These are phyloP conservation scores for Quercus lobata DNA, from an alignment of 331 rosid genomes.

Conservation along the genomic window DNA sequence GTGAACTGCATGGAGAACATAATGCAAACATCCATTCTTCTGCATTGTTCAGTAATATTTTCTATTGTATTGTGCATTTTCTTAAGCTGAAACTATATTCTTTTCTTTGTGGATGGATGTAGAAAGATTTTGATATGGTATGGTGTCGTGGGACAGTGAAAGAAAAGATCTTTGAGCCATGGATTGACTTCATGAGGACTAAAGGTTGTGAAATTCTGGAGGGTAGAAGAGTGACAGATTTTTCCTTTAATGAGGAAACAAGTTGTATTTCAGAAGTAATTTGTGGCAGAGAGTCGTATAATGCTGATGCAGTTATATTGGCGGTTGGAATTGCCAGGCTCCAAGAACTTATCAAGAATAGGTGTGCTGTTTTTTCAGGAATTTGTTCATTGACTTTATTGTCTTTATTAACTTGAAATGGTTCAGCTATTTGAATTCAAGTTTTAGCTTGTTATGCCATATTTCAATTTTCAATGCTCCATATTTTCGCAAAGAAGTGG, in stretches of 20 bases:
- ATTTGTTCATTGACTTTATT: not conserved
- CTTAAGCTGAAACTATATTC: not conserved
- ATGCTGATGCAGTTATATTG: slow-evolving; percentile 51
- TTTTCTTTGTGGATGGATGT: not conserved
- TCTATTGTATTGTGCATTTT: not conserved
- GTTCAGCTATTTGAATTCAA: not conserved
- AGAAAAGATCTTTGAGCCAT: slow-evolving; percentile 43
- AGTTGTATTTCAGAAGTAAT: slow-evolving; percentile 35
- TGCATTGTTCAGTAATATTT: not conserved
- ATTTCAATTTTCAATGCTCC: not conserved
- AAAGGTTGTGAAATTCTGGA: slow-evolving; percentile 48
- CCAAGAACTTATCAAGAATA: slow-evolving; percentile 40
- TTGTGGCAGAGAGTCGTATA: slow-evolving; percentile 23
- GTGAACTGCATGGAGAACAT: not conserved
- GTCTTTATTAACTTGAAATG: not conserved
- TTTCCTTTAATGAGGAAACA: slow-evolving; percentile 34
- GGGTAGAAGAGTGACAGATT: slow-evolving; percentile 32
- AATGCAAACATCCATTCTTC: not conserved
- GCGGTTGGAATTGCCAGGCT: slow-evolving; percentile 44
- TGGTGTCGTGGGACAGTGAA: slow-evolving; percentile 47
- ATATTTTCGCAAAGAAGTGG: not conserved
- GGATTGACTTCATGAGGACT: slow-evolving; percentile 41
- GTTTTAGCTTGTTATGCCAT: not conserved
- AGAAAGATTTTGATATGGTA: slow-evolving; percentile 55
- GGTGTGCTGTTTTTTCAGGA: slow-evolving; percentile 25